Percentiles rank a stretch among this genome's conserved stretches.
phyloP scores from a whole-genome alignment of 208 protist species.

The Leishmania tropica region DNA sequence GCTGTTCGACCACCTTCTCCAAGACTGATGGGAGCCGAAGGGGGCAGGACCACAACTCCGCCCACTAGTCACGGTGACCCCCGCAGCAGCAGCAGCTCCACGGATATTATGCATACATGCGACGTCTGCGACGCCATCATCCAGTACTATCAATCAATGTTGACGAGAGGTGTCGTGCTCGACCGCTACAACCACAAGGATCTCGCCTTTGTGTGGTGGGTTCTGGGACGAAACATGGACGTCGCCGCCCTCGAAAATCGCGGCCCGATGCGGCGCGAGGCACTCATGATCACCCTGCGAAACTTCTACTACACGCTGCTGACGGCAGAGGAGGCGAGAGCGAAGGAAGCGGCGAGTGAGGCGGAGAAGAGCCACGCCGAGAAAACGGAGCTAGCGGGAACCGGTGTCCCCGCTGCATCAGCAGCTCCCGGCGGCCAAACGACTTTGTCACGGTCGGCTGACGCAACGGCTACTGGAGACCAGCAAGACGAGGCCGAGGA shows the following conservation, averaged over 20 bases:
- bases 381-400: not conserved
- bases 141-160: slow-evolving; percentile 78
- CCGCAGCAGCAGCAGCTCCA: not conserved
- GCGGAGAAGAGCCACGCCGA: not conserved
- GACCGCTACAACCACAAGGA: slow-evolving; percentile 87
- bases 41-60: not conserved
- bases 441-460: not conserved
- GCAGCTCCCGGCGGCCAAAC: not conserved
- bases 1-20: slow-evolving; percentile 9
- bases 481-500: not conserved
- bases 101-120: slow-evolving; percentile 18
- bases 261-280: slow-evolving; percentile 59
- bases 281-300: slow-evolving; percentile 66
- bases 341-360: not conserved
- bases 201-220: slow-evolving; percentile 84
- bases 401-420: not conserved
- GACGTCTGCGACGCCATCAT: slow-evolving; percentile 59
- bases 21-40: not conserved
- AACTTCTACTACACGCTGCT: slow-evolving; percentile 81
- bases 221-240: slow-evolving; percentile 81
- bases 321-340: slow-evolving; percentile 28
- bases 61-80: not conserved
- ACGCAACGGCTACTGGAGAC: not conserved
- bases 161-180: slow-evolving; percentile 76
- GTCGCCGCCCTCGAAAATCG: slow-evolving; percentile 46